Conservation (phyloP, 139 green algal species). For the Monoraphidium neglectum region DNA sequence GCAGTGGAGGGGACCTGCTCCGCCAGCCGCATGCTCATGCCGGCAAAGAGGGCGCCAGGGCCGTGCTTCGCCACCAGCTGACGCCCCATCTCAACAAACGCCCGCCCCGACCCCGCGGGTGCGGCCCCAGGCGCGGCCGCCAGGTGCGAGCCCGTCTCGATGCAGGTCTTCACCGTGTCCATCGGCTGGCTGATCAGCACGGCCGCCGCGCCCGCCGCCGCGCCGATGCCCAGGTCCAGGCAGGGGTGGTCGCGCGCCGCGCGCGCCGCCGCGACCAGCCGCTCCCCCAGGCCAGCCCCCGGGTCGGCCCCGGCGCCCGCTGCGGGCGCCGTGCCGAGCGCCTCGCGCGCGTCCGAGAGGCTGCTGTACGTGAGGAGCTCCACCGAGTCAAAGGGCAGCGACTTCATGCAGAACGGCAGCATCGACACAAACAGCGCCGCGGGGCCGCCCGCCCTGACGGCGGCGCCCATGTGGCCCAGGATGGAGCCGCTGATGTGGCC, state of each 20-base stretch:
- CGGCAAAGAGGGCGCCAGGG: constrained; percentile 52
- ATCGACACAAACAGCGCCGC: constrained; percentile 44
- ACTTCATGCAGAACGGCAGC: constrained; percentile 59
- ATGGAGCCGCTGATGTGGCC: constrained; percentile 39
- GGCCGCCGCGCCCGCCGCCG: constrained; percentile 57
- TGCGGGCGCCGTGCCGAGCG: not conserved
- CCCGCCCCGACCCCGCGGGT: not conserved
- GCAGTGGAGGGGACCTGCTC: constrained; percentile 39
- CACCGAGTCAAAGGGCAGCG: constrained; percentile 50
- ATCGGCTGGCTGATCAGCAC: constrained; percentile 69
- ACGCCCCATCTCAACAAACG: constrained; percentile 49
- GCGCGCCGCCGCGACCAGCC: not conserved
- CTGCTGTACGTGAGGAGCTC: constrained; percentile 56
- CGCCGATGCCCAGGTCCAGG: constrained; percentile 60
- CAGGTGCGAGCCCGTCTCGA: constrained; percentile 41
- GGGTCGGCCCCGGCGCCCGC: too few species aligned
- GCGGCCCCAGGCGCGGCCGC: constrained; percentile 8
- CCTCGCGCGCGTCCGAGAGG: constrained; percentile 37
- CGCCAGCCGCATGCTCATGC: constrained; percentile 57
- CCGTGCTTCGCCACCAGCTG: constrained; percentile 44
- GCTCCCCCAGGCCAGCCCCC: too few species aligned
- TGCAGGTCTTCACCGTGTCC: constrained; percentile 72
- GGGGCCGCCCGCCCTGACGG: constrained; percentile 28
- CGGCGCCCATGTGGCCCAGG: constrained; percentile 34
- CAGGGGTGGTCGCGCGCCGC: constrained; percentile 18